These are phyloP conservation scores for Amoebophrya sp. DNA, from an alignment of 169 alveolate species.

Conservation along the genomic window DNA sequence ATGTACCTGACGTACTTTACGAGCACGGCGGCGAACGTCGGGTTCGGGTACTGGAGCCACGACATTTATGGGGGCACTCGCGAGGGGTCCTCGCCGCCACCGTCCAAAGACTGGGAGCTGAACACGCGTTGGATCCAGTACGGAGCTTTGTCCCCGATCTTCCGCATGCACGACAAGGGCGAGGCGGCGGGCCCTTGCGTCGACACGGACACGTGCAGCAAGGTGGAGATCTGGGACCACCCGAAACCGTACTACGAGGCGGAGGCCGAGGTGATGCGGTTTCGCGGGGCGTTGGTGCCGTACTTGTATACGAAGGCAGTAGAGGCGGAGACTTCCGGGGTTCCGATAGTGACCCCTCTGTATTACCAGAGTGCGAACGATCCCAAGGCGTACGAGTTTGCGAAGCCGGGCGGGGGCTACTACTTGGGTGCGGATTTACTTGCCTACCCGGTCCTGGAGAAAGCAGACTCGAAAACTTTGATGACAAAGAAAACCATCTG, in stretches of 20 bases:
- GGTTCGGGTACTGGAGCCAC: neutral
- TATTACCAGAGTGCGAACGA: neutral
- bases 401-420: neutral
- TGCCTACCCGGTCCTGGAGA: neutral
- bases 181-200: neutral
- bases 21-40: neutral
- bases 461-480: neutral
- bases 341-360: neutral
- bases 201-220: neutral
- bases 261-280: neutral
- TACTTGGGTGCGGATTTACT: neutral
- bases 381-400: too few relatives aligned
- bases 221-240: neutral
- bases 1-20: neutral
- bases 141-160: neutral
- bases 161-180: constrained; percentile 24
- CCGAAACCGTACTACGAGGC: neutral
- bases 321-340: too few relatives aligned
- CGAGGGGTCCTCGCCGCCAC: too few relatives aligned
- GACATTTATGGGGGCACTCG: neutral
- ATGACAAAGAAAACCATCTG: neutral
- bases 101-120: neutral
- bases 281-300: neutral
- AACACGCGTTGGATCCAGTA: constrained; percentile 5
- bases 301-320: neutral